These are phyloP conservation scores for Fusarium nelsonii DNA, from an alignment of 2,329 filamentous ascomycete species.

Conservation along the genomic window DNA sequence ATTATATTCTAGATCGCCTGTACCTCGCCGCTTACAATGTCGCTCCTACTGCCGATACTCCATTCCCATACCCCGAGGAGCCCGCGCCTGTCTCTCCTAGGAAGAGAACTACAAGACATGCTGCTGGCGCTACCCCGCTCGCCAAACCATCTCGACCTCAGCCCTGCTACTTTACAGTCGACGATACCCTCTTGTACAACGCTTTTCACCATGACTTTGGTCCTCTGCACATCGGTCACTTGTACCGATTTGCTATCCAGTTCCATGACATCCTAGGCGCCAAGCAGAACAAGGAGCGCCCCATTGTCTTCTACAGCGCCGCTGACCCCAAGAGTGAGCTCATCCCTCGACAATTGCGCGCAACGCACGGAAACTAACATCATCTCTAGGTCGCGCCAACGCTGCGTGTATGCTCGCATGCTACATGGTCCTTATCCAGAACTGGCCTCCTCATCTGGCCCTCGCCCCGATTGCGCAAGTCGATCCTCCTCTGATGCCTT, in stretches of 20 bases:
- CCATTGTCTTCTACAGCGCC: slow-evolving; percentile 96
- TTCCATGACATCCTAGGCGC: slow-evolving; percentile 96
- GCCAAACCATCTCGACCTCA: slow-evolving; percentile 55
- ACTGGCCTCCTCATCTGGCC: slow-evolving; percentile 95
- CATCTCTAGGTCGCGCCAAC: slow-evolving; percentile 80
- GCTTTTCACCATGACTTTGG: slow-evolving; percentile 99
- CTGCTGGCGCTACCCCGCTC: slow-evolving; percentile 58
- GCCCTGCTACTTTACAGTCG: slow-evolving; percentile 95
- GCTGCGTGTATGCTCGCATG: slow-evolving; percentile 94
- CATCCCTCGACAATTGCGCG: slow-evolving; percentile 3
- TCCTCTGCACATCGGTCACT: slow-evolving; percentile 94
- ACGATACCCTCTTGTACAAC: slow-evolving; percentile 94
- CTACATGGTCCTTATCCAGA: slow-evolving; percentile 99
- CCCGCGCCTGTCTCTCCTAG: slow-evolving; percentile 55
- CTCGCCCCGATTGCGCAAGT: slow-evolving; percentile 96
- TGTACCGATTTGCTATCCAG: slow-evolving; percentile 95
- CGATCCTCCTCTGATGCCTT: slow-evolving; percentile 98
- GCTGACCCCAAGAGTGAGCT: slow-evolving; percentile 88
- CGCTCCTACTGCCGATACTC: slow-evolving; percentile 80
- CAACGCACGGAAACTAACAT: slow-evolving; percentile 30
- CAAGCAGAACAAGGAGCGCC: slow-evolving; percentile 87
- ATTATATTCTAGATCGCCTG: slow-evolving; percentile 77
- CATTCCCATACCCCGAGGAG: slow-evolving; percentile 89
- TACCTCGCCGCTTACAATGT: slow-evolving; percentile 91
- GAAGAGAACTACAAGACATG: slow-evolving; percentile 67